Conservation (phyloP, 805 yeast genomes). For the Candida wancherniae region DNA sequence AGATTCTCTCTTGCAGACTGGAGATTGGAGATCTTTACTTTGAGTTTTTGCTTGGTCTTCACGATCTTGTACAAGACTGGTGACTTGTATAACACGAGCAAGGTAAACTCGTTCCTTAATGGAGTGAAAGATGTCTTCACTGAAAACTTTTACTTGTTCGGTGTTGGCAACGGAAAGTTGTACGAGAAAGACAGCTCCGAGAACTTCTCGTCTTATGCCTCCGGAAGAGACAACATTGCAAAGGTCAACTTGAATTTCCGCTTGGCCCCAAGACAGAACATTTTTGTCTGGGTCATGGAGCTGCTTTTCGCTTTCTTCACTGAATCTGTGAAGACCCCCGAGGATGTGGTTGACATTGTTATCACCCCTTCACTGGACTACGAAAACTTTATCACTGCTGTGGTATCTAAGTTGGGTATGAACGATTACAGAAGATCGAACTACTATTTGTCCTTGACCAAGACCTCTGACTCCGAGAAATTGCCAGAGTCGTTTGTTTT, state of each 20-base stretch:
- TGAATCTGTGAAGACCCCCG: slow-evolving; percentile 48
- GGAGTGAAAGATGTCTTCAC: slow-evolving; percentile 50
- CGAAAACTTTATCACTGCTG: slow-evolving; percentile 73
- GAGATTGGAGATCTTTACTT: slow-evolving; percentile 62
- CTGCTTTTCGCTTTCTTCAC: slow-evolving; percentile 52
- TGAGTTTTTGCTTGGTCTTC: slow-evolving; percentile 48
- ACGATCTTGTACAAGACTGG: slow-evolving; percentile 55
- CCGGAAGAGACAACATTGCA: slow-evolving; percentile 80
- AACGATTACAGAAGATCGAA: slow-evolving; percentile 66
- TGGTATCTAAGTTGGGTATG: slow-evolving; percentile 85
- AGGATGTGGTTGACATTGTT: slow-evolving; percentile 57
- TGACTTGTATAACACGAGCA: slow-evolving; percentile 47
- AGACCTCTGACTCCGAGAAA: slow-evolving; percentile 64
- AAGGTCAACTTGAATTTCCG: slow-evolving; percentile 56
- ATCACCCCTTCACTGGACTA: slow-evolving; percentile 52
- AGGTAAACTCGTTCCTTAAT: slow-evolving; percentile 50
- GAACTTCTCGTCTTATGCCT: slow-evolving; percentile 67
- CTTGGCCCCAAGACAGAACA: slow-evolving; percentile 76
- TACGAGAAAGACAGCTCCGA: slow-evolving; percentile 61
- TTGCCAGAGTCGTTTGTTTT: slow-evolving; percentile 74
- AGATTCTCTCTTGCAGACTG: slow-evolving; percentile 66
- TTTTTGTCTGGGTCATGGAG: slow-evolving; percentile 65
- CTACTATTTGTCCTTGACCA: slow-evolving; percentile 81
- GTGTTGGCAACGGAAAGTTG: slow-evolving; percentile 44
- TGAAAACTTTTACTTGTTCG: slow-evolving; percentile 75